Conservation (phyloP, 345 rosid species). For the Anastatica hierochuntica region DNA sequence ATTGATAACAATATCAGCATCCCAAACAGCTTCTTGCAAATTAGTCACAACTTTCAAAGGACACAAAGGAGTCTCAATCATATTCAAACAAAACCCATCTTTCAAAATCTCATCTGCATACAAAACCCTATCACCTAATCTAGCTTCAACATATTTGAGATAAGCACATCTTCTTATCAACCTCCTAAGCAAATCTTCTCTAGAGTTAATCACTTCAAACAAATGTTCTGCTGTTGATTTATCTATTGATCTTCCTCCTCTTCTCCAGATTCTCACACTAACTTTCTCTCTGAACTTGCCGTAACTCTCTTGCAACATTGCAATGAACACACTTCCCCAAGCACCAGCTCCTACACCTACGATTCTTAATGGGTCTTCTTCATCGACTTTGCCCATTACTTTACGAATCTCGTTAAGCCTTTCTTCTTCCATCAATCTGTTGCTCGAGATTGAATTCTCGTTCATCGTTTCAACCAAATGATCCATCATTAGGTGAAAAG, state of each 20-base stretch:
- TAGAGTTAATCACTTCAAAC: constrained; percentile 89
- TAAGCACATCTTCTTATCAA: constrained; percentile 89
- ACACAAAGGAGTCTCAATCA: constrained; percentile 89
- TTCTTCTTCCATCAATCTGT: constrained; percentile 49
- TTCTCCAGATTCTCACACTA: constrained; percentile 86
- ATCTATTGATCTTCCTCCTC: constrained; percentile 73
- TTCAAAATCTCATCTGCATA: constrained; percentile 88
- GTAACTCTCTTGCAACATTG: constrained; percentile 74
- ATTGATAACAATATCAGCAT: constrained; percentile 89
- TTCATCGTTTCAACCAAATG: constrained; percentile 7
- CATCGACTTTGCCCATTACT: constrained; percentile 62
- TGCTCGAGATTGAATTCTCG: constrained; percentile 6
- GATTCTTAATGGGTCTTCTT: constrained; percentile 75
- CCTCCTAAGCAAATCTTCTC: constrained; percentile 83
- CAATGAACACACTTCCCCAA: constrained; percentile 97
- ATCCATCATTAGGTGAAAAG: constrained; percentile 8
- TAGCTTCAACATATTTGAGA: constrained; percentile 88
- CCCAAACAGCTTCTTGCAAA: constrained; percentile 98
- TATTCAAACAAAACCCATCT: constrained; percentile 94
- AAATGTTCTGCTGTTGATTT: constrained; percentile 72
- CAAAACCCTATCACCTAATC: constrained; percentile 79
- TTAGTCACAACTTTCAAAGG: constrained; percentile 94
- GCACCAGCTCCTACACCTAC: constrained; percentile 97
- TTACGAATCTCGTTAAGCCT: constrained; percentile 72
- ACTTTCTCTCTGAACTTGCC: constrained; percentile 70